Percentiles rank a stretch among this genome's conserved stretches.
phyloP scores from a whole-genome alignment of 176 grass and related monocot genomes.

The Urochloa ruziziensis region DNA sequence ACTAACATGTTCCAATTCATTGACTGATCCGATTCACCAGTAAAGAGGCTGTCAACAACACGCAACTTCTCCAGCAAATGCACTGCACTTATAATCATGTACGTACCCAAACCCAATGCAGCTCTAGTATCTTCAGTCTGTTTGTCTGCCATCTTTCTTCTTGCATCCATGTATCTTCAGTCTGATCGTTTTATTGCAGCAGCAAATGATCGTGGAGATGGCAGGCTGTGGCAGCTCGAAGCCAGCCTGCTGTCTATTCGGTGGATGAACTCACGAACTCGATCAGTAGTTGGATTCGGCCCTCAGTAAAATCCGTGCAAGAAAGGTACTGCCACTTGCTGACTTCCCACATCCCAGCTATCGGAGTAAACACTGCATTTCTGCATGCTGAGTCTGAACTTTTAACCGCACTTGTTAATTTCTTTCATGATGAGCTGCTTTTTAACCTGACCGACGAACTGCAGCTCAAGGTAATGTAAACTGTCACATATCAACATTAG shows the following conservation, averaged over 20 bases:
- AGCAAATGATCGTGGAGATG: conserved; percentile 42
- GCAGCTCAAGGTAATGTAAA: too few species aligned
- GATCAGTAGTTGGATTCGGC: too few species aligned
- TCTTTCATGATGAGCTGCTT: too few species aligned
- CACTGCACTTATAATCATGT: neutral
- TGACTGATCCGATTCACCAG: conserved; percentile 44
- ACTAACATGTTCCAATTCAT: neutral
- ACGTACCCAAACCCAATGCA: neutral
- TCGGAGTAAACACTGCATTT: too few species aligned
- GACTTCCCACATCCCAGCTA: too few species aligned
- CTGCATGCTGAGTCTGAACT: too few species aligned
- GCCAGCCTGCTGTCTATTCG: neutral
- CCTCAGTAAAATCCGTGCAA: conserved; percentile 1
- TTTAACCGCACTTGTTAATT: too few species aligned
- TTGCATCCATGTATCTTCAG: neutral
- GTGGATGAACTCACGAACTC: too few species aligned
- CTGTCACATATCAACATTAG: too few species aligned
- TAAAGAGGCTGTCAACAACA: conserved; percentile 36
- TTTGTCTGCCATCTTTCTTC: neutral
- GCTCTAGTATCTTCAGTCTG: neutral
- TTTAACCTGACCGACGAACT: too few species aligned
- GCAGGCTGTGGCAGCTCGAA: conserved; percentile 40
- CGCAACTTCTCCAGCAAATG: conserved; percentile 2
- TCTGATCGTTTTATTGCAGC: neutral
- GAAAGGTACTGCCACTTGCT: conserved; percentile 33